Base-by-base conservation (phyloP, 2,329 filamentous ascomycete genomes). In the Achaetomium macrosporum region DNA sequence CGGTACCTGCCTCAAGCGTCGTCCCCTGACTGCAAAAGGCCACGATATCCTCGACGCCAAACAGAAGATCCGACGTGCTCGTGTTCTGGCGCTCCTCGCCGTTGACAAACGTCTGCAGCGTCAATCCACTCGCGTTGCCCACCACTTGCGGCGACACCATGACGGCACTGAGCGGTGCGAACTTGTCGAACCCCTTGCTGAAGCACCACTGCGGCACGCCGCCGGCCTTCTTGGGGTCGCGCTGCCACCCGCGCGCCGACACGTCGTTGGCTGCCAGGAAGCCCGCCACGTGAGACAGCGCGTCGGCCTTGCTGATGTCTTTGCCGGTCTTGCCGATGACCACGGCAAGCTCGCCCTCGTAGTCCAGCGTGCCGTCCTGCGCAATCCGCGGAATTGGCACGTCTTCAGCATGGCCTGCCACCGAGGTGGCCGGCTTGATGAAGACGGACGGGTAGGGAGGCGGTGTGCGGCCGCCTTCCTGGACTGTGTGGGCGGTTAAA, bases 101-200 rank as follows among this genome's bases (percentile, higher is more conserved):
- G 58, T 81, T 81, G 29, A 81, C 74, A 1, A 64, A 60, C 0
- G 73, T 75, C 44, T 63, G 64, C 25, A 73, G 47, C 2, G 52
- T 59, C 2, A 69, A 39, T 7, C 61, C 60, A 0, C 62, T 63
- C 3, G 66, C 67, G 40, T 30, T 30, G 12, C 40, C 40, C 0
- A 71, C 68, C 2, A 71, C 59, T 9, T 78, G 65, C 1, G 77
- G 77, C 7, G 40, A 29, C 12, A 42, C 40, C 19, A 42, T 19
- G 5, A 42, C 20, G 10, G 40, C 2, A 0, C 78, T 75, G 59
- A 81, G 73, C 0, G 78, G 78, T 20, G 76, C 79, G 55, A 76
- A 81, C 5, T 75, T 78, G 63, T 82, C 77, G 6, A 74, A 70
- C 0, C 73, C 76, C 63, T 81, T 81, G 47, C 77, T 77, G 53